These are phyloP conservation scores for Saksenaea oblongispora DNA, from an alignment of 371 early-diverging fungal species.

Conservation along the genomic window DNA sequence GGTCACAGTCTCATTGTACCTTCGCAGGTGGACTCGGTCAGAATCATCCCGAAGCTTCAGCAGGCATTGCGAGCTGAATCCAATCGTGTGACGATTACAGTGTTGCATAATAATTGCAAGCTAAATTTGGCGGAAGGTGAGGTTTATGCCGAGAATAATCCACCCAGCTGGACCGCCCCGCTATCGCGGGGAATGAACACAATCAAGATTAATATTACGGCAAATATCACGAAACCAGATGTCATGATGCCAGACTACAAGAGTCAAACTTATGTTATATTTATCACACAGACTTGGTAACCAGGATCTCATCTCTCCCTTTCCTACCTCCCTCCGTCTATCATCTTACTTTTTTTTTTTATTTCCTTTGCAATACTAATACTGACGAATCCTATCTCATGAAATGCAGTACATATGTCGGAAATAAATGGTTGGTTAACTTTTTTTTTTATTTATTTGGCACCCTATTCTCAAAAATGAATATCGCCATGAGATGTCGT, in stretches of 20 bases:
- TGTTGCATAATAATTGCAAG: conserved; percentile 36
- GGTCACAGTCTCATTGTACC: conserved; percentile 37
- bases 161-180: conserved; percentile 23
- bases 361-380: not conserved
- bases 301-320: not conserved
- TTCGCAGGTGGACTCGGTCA: conserved; percentile 21
- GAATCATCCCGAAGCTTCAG: conserved; percentile 24
- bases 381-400: not conserved
- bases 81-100: conserved; percentile 24
- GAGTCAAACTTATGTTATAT: conserved; percentile 39
- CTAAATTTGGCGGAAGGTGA: conserved; percentile 20
- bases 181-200: conserved; percentile 31
- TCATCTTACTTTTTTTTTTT: not conserved
- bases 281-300: conserved; percentile 36
- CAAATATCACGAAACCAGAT: conserved; percentile 34
- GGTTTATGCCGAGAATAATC: conserved; percentile 2
- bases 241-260: conserved; percentile 30
- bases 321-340: not conserved
- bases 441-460: not conserved
- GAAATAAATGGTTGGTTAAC: not conserved
- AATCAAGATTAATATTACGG: conserved; percentile 38
- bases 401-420: not conserved
- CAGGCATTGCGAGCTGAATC: conserved; percentile 22
- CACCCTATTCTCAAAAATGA: too few relatives aligned
- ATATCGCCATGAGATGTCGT: too few relatives aligned